Conservation (phyloP, 2,329 filamentous ascomycete species). For the Alternaria panax region DNA sequence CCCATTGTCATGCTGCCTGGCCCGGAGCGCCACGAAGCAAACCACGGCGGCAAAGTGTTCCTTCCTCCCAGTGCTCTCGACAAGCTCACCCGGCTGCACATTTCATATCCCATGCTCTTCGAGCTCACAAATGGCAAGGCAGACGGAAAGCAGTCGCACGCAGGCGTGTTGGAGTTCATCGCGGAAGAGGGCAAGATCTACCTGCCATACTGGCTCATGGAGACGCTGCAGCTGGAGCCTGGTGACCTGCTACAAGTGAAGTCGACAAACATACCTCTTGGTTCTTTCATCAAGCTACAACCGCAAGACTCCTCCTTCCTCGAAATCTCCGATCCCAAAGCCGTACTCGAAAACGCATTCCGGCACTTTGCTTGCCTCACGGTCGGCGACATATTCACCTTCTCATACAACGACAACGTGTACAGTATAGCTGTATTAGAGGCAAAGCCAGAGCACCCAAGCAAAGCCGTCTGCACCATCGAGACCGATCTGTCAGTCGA, state of each 20-base stretch:
- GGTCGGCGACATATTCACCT: conserved; percentile 93
- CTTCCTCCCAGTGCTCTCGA: conserved; percentile 95
- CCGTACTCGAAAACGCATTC: conserved; percentile 95
- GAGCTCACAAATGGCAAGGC: conserved; percentile 94
- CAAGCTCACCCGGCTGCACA: conserved; percentile 94
- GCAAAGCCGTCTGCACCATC: conserved; percentile 86
- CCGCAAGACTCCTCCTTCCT: conserved; percentile 93
- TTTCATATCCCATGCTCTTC: conserved; percentile 96
- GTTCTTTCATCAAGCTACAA: conserved; percentile 94
- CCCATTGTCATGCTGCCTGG: conserved; percentile 94
- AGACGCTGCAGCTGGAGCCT: conserved; percentile 84
- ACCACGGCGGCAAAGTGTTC: conserved; percentile 97
- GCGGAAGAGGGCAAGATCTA: conserved; percentile 97
- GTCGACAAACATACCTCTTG: conserved; percentile 89
- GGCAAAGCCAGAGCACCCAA: conserved; percentile 85
- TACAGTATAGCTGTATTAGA: conserved; percentile 95
- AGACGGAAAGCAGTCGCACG: conserved; percentile 84
- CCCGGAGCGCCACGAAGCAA: conserved; percentile 84
- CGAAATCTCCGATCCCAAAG: conserved; percentile 96
- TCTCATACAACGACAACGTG: conserved; percentile 92
- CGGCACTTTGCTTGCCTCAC: conserved; percentile 94
- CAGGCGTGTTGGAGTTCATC: conserved; percentile 95
- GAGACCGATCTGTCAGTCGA: conserved; percentile 97
- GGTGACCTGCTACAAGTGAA: conserved; percentile 95
- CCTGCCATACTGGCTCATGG: conserved; percentile 97